A percentile compares a stretch with the other conserved stretches of the same genome.
Evolutionary conservation across 805 yeast species (phyloP).

Genomic region (Brettanomyces anomalus): DNA sequence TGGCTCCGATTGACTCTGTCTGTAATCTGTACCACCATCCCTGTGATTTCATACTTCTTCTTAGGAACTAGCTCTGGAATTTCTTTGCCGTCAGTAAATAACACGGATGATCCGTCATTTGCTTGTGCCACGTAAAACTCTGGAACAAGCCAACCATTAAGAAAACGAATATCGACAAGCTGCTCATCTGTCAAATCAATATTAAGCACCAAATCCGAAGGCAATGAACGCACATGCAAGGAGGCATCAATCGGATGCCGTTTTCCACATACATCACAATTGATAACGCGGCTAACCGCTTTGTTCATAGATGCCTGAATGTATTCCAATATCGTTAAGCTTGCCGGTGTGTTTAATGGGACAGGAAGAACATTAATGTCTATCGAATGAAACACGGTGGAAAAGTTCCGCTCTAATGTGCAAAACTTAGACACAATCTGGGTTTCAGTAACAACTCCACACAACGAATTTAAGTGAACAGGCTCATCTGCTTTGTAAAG

Average conservation of each 20-base stretch:
- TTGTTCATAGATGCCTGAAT: constrained; percentile 56
- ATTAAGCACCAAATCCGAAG: constrained; percentile 59
- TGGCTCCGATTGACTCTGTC: constrained; percentile 48
- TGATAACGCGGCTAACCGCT: constrained; percentile 37
- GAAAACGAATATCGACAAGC: constrained; percentile 38
- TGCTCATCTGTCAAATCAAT: constrained; percentile 47
- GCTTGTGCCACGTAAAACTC: constrained; percentile 38
- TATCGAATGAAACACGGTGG: constrained; percentile 30
- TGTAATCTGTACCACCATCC: constrained; percentile 60
- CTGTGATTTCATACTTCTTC: constrained; percentile 50
- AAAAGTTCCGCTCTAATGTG: constrained; percentile 26
- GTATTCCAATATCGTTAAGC: constrained; percentile 40
- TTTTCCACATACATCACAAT: constrained; percentile 43
- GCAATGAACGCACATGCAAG: constrained; percentile 43
- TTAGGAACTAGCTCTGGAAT: constrained; percentile 9
- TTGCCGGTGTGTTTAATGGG: constrained; percentile 23
- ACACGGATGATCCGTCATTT: constrained; percentile 17
- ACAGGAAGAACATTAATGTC: constrained; percentile 31
- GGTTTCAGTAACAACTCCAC: constrained; percentile 37
- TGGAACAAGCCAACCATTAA: constrained; percentile 51
- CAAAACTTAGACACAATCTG: constrained; percentile 33
- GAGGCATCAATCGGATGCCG: constrained; percentile 48
- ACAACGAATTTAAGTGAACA: constrained; percentile 18
- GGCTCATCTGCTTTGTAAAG: constrained; percentile 19
- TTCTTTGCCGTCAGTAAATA: constrained; percentile 18